These are phyloP conservation scores for Moesziomyces sp. DNA, from an alignment of 1,284 basidiomycete genomes.

Conservation along the genomic window DNA sequence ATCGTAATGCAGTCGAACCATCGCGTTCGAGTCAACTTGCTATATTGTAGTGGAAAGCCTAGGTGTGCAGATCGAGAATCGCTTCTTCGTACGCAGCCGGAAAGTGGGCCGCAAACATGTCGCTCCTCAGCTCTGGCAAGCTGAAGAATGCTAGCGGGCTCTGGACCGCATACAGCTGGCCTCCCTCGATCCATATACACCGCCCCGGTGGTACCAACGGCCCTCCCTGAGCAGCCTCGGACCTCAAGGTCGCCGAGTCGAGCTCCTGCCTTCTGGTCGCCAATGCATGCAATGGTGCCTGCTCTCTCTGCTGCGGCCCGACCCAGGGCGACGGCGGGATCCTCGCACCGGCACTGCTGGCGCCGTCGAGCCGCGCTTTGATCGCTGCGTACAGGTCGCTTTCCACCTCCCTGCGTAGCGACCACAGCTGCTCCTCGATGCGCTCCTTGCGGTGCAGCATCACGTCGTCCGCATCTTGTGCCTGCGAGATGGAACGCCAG, in stretches of 20 bases:
- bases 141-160: constrained; percentile 63
- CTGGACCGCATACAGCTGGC: constrained; percentile 53
- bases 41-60: neutral
- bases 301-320: constrained; percentile 42
- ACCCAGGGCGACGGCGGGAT: constrained; percentile 62
- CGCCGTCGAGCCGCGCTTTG: constrained; percentile 49
- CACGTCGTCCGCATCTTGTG: constrained; percentile 50
- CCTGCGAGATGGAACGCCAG: constrained; percentile 54
- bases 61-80: constrained; percentile 44
- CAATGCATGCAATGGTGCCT: constrained; percentile 58
- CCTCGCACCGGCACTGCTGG: constrained; percentile 12
- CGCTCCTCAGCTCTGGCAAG: constrained; percentile 54
- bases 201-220: constrained; percentile 61
- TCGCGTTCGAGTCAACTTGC: neutral
- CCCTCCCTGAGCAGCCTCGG: constrained; percentile 58
- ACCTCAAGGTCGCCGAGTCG: constrained; percentile 58
- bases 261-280: constrained; percentile 55
- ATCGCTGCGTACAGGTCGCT: constrained; percentile 62
- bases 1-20: neutral
- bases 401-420: constrained; percentile 63
- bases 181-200: constrained; percentile 55
- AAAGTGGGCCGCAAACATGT: constrained; percentile 64
- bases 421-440: constrained; percentile 63
- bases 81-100: constrained; percentile 65
- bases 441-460: constrained; percentile 57